Evolutionary conservation across 2,329 filamentous ascomycete genomes (phyloP).

Genomic region (Zopfia rhizophila): DNA sequence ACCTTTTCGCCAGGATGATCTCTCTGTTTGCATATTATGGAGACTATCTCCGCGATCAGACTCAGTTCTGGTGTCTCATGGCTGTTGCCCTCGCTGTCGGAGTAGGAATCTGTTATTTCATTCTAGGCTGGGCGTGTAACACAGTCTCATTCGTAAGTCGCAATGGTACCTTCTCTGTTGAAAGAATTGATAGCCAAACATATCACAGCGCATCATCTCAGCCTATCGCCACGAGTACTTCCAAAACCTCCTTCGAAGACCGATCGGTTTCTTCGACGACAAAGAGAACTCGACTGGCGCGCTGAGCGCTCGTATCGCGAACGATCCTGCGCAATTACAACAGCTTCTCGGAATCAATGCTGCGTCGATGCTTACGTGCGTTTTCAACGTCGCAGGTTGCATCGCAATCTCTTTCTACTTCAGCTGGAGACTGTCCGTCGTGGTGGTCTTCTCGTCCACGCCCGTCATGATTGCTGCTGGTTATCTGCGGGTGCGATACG

Average conservation of each 20-base stretch:
- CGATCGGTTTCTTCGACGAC: slow-evolving; percentile 89
- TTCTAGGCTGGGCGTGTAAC: slow-evolving; percentile 37
- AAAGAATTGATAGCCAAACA: slow-evolving; percentile 2
- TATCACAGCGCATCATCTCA: slow-evolving; percentile 59
- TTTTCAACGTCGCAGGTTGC: slow-evolving; percentile 79
- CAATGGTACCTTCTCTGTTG: neutral
- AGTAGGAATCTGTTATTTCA: slow-evolving; percentile 34
- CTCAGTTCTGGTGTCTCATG: slow-evolving; percentile 57
- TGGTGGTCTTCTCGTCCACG: slow-evolving; percentile 70
- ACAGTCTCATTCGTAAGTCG: slow-evolving; percentile 31
- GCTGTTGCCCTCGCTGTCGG: slow-evolving; percentile 30
- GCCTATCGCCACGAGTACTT: slow-evolving; percentile 85
- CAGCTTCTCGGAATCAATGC: slow-evolving; percentile 46
- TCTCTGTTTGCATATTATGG: slow-evolving; percentile 32
- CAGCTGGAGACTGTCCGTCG: slow-evolving; percentile 86
- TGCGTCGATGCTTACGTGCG: slow-evolving; percentile 83
- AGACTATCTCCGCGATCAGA: slow-evolving; percentile 24
- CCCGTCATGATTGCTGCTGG: slow-evolving; percentile 80
- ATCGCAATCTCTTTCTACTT: slow-evolving; percentile 74
- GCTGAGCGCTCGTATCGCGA: slow-evolving; percentile 70
- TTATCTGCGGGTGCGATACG: slow-evolving; percentile 78
- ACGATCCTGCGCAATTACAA: slow-evolving; percentile 37
- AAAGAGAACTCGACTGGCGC: slow-evolving; percentile 89
- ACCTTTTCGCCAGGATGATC: slow-evolving; percentile 35
- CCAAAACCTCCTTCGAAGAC: slow-evolving; percentile 85